Evolutionary conservation across 1,139 yeast genomes (phyloP).

Genomic region (Diutina scorzettiae): DNA sequence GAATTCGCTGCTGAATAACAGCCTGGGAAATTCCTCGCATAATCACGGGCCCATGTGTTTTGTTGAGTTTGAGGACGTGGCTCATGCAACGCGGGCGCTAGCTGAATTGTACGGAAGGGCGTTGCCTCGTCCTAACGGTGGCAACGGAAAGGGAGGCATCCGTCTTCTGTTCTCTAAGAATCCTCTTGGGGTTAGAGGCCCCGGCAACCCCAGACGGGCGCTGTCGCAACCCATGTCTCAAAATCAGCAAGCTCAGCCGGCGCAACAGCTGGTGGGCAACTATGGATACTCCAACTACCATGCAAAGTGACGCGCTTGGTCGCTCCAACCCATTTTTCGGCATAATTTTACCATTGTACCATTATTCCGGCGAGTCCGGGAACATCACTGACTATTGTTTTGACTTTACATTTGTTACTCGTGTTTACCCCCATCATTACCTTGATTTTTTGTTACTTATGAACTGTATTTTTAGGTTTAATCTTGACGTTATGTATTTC

Average conservation of each 20-base stretch:
- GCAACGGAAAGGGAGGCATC: slow-evolving; percentile 84
- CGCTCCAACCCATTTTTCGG: slow-evolving; percentile 6
- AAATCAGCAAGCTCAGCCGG: slow-evolving; percentile 7
- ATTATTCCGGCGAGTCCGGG: slow-evolving; percentile 8
- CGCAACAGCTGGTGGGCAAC: slow-evolving; percentile 17
- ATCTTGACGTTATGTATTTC: too few relatives aligned
- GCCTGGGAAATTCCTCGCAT: slow-evolving; percentile 26
- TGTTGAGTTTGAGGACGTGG: slow-evolving; percentile 95
- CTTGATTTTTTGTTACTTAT: slow-evolving; percentile 1
- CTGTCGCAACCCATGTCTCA: slow-evolving; percentile 22
- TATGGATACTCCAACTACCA: slow-evolving; percentile 27
- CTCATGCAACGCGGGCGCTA: slow-evolving; percentile 83
- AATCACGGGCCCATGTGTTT: slow-evolving; percentile 97
- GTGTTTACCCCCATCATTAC: slow-evolving; percentile 2
- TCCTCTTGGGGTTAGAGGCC: slow-evolving; percentile 91
- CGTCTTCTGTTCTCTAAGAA: slow-evolving; percentile 88
- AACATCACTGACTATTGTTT: slow-evolving; percentile 1
- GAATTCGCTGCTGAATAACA: slow-evolving; percentile 28
- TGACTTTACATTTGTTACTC: too few relatives aligned
- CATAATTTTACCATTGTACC: slow-evolving; percentile 7
- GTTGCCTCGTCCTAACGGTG: slow-evolving; percentile 55
- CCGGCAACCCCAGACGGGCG: slow-evolving; percentile 34
- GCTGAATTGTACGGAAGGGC: slow-evolving; percentile 89
- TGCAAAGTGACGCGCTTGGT: slow-evolving; percentile 6
- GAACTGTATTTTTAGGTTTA: background rate